Evolutionary conservation across 257 asterid genomes (phyloP).

Genomic region (Voacanga thouarsii): DNA sequence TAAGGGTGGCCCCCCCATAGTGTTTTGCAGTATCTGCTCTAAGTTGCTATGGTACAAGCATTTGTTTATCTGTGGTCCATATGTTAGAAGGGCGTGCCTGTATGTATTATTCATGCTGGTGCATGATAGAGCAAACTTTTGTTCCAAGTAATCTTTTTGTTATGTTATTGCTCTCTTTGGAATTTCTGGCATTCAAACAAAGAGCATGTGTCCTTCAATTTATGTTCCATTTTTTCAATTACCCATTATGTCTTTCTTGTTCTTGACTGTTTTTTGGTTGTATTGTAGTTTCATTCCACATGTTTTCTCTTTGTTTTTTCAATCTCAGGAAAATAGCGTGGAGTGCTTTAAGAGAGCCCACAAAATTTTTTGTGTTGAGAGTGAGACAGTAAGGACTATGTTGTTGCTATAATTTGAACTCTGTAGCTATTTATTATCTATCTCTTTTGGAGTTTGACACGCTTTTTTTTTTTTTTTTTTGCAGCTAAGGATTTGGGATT

Average conservation of each 20-base stretch:
- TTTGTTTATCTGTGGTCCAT: neutral
- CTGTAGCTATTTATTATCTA: neutral
- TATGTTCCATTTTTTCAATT: neutral
- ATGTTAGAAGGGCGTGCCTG: neutral
- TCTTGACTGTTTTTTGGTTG: neutral
- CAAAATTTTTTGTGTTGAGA: slow-evolving; percentile 74
- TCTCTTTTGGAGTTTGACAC: slow-evolving; percentile 26
- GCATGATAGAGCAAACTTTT: neutral
- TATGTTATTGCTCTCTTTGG: neutral
- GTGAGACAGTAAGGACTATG: slow-evolving; percentile 62
- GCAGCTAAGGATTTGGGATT: slow-evolving; percentile 95
- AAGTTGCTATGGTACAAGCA: neutral
- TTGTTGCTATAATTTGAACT: slow-evolving; percentile 9
- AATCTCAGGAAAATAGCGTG: slow-evolving; percentile 72
- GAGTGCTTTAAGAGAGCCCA: slow-evolving; percentile 94
- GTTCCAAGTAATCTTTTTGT: neutral
- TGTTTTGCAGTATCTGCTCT: neutral
- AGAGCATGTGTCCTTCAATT: neutral
- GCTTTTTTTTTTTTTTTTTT: slow-evolving; percentile 14
- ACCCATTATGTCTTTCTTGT: neutral
- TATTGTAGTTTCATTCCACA: slow-evolving; percentile 18
- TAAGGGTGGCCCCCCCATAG: neutral
- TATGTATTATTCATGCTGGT: neutral
- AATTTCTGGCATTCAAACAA: neutral
- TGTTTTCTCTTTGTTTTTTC: slow-evolving; percentile 16